Evolutionary conservation across 2,329 filamentous ascomycete species (phyloP).

Genomic region (Colletotrichum godetiae): DNA sequence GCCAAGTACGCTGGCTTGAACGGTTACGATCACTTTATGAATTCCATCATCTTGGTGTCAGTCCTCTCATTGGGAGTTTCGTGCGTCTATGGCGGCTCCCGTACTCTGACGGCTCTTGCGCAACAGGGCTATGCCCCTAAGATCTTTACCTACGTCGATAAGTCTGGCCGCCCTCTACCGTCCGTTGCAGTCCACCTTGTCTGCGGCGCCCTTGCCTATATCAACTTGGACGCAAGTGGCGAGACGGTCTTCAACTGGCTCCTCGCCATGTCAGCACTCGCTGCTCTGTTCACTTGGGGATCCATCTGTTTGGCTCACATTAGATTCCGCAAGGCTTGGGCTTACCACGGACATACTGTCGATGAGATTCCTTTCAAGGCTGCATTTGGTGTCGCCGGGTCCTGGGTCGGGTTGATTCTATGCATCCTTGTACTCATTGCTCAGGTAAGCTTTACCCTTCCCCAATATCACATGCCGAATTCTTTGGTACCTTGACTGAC

Average conservation of each 20-base stretch:
- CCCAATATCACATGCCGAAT: background rate
- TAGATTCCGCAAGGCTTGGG: constrained; percentile 75
- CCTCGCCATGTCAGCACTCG: constrained; percentile 71
- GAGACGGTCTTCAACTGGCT: constrained; percentile 73
- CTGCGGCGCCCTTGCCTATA: constrained; percentile 63
- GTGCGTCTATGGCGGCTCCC: constrained; percentile 68
- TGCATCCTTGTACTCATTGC: constrained; percentile 67
- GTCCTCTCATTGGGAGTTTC: constrained; percentile 70
- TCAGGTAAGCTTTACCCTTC: constrained; percentile 50
- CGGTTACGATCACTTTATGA: constrained; percentile 68
- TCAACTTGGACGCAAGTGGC: constrained; percentile 57
- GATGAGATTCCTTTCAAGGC: constrained; percentile 76
- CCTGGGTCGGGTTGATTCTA: constrained; percentile 70
- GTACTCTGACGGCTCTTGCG: constrained; percentile 68
- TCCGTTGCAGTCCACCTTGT: constrained; percentile 59
- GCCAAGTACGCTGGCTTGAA: constrained; percentile 61
- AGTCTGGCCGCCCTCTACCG: constrained; percentile 64
- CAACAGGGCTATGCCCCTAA: constrained; percentile 69
- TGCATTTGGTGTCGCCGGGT: constrained; percentile 70
- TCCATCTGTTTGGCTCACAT: constrained; percentile 77
- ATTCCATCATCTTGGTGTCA: constrained; percentile 68
- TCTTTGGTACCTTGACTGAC: background rate
- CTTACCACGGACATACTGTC: constrained; percentile 67
- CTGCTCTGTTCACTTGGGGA: constrained; percentile 76
- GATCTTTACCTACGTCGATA: constrained; percentile 68